These are phyloP conservation scores for Schizophyllum amplum DNA, from an alignment of 1,284 basidiomycete genomes.

Conservation along the genomic window DNA sequence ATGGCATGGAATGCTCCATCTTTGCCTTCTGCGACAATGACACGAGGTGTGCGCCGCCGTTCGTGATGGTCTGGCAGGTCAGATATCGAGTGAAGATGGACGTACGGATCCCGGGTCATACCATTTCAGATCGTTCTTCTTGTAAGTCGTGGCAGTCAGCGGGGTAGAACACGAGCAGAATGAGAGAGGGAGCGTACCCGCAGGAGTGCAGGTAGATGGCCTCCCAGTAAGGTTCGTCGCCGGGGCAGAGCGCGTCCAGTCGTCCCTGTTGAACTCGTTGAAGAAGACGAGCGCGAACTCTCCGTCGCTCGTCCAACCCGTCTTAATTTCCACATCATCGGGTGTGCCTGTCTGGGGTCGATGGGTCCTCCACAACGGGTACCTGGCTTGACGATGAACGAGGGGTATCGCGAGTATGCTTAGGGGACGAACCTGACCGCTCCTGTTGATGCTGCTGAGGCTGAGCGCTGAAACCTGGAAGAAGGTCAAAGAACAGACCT, in stretches of 20 bases:
- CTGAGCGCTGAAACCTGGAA: conserved; percentile 71
- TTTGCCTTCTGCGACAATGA: background rate
- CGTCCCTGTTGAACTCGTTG: conserved; percentile 73
- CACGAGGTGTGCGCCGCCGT: conserved; percentile 41
- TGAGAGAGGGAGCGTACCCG: conserved; percentile 24
- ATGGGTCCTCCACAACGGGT: conserved; percentile 43
- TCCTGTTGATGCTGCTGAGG: conserved; percentile 7
- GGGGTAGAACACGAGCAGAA: background rate
- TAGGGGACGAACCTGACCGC: conserved; percentile 6
- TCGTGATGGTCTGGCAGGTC: conserved; percentile 63
- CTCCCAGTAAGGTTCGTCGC: conserved; percentile 56
- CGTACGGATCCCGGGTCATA: conserved; percentile 63
- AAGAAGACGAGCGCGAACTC: conserved; percentile 47
- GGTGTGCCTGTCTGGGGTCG: conserved; percentile 66
- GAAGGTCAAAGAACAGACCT: conserved; percentile 26
- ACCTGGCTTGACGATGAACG: conserved; percentile 24
- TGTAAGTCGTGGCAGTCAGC: conserved; percentile 21
- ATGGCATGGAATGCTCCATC: too few relatives aligned
- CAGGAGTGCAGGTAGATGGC: conserved; percentile 70
- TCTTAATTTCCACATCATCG: conserved; percentile 36
- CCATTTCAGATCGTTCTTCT: conserved; percentile 3
- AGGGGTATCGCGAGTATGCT: background rate
- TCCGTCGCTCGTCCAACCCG: conserved; percentile 39
- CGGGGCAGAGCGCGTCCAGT: conserved; percentile 52
- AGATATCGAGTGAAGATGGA: conserved; percentile 80